These are phyloP conservation scores for Globisporangium spinosum DNA, from an alignment of 352 stramenopile genomes.

Conservation along the genomic window DNA sequence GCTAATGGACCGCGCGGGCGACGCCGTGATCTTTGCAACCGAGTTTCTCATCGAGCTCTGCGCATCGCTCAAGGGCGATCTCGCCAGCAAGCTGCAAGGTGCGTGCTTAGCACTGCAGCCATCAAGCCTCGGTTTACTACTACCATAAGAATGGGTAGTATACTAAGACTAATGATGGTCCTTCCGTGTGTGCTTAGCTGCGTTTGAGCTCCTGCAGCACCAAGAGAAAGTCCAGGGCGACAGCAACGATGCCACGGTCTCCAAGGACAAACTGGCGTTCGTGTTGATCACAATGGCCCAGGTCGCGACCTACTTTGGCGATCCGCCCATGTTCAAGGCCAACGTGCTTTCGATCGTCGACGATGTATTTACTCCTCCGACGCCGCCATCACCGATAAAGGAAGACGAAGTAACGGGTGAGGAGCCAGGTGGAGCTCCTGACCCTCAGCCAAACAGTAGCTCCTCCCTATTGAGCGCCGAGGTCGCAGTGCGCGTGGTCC, in stretches of 20 bases:
- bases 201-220: slow-evolving; percentile 14
- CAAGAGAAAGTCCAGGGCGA: slow-evolving; percentile 8
- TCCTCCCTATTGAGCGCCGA: slow-evolving; percentile 16
- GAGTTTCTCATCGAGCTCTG: slow-evolving; percentile 47
- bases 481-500: slow-evolving; percentile 15
- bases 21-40: slow-evolving; percentile 38
- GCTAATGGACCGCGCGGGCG: slow-evolving; percentile 55
- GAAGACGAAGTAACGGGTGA: background rate
- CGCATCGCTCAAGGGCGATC: slow-evolving; percentile 36
- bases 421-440: slow-evolving; percentile 11
- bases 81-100: slow-evolving; percentile 46
- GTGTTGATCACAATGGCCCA: slow-evolving; percentile 40
- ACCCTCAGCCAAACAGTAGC: slow-evolving; percentile 8
- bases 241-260: slow-evolving; percentile 7
- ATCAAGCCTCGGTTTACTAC: background rate
- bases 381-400: slow-evolving; percentile 9
- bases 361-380: slow-evolving; percentile 21
- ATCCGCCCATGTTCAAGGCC: slow-evolving; percentile 34
- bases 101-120: slow-evolving; percentile 3
- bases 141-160: background rate
- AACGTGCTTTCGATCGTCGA: slow-evolving; percentile 28
- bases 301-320: slow-evolving; percentile 53
- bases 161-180: background rate
- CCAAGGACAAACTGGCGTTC: slow-evolving; percentile 34
- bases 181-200: slow-evolving; percentile 5